These are phyloP conservation scores for Polyporus tsugae DNA, from an alignment of 1,284 basidiomycete genomes.

Conservation along the genomic window DNA sequence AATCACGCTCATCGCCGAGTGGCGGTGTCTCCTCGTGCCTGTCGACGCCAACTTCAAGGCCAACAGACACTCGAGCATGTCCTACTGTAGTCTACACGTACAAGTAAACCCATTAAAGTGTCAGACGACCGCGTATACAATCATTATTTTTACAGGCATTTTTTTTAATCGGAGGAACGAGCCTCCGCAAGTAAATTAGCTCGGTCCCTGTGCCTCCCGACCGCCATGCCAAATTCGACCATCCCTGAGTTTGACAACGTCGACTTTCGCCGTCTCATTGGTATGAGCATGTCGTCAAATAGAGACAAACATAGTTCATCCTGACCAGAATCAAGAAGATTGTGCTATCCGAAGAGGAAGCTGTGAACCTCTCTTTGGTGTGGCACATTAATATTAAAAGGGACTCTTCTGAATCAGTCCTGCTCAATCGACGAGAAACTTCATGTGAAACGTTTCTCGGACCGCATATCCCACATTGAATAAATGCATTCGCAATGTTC, in stretches of 20 bases:
- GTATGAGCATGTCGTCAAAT: too few species aligned
- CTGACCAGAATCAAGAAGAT: not conserved
- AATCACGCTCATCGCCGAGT: slow-evolving; percentile 9
- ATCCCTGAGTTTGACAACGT: too few species aligned
- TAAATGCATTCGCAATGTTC: not conserved
- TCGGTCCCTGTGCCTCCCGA: too few species aligned
- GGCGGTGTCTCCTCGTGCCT: slow-evolving; percentile 8
- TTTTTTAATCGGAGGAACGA: too few species aligned
- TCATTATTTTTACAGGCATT: too few species aligned
- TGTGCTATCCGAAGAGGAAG: not conserved
- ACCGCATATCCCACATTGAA: not conserved
- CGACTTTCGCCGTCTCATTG: too few species aligned
- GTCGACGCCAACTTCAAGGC: not conserved
- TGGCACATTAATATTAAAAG: not conserved
- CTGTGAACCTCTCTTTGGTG: not conserved
- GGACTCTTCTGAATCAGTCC: not conserved
- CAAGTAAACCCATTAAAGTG: too few species aligned
- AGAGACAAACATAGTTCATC: not conserved
- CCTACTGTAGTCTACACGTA: too few species aligned
- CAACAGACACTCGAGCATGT: not conserved
- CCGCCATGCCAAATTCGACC: too few species aligned
- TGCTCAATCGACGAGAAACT: not conserved
- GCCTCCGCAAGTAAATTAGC: not conserved
- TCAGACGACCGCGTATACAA: too few species aligned
- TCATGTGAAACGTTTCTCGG: not conserved